Base-by-base conservation (phyloP, 1,284 basidiomycete genomes). In the Irpex sp. region DNA sequence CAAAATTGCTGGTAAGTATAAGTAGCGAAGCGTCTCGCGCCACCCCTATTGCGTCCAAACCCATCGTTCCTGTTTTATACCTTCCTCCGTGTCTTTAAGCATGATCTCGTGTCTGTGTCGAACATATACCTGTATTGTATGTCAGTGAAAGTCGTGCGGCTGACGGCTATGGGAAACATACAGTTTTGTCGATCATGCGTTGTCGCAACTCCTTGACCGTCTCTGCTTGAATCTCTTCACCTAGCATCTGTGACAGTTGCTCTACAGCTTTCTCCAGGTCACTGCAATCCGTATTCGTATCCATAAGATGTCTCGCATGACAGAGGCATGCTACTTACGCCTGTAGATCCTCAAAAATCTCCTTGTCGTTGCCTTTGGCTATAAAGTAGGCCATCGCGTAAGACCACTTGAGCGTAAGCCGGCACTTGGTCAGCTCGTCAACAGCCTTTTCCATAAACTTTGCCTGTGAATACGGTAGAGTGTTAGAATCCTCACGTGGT, bases 351-450 rank as follows among this genome's bases (percentile, higher is more conserved):
- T 89, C 87, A 67, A 89, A 89, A 52, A 90, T 79, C 68, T 85
- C 79, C 36, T 88, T 89, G 78, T 84, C 79, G 70, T 88, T 89
- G 68, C 86, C 84, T 58, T 80, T 75, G 61, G 77, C 78, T 17
- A 90, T 75, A 67, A 86, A 89, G 76, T 84, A 88, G 0, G 87
- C 87, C 86, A 90, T 88, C 19, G 82, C 84, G 71, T 89, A 90
- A 5, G 85, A 86, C 87, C 87, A 89, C 72, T 89, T 89, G 64
- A 90, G 78, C 17, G 86, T 86, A 66, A 82, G 81, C 47, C 88
- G 79, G 66, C 86, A 87, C 65, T 77, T 78, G 47, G 78, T 77
- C 49, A 83, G 76, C 51, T 80, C 81, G 64, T 87, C 84, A 4
- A 88, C 86, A 0, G 87, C 88, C 65, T 86, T 81, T 66, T 83